Percentiles rank a stretch among this genome's conserved stretches.
These are phyloP conservation scores for Chrysochromulina parva DNA, from an alignment of 78 protist genomes.

Conservation along the genomic window DNA sequence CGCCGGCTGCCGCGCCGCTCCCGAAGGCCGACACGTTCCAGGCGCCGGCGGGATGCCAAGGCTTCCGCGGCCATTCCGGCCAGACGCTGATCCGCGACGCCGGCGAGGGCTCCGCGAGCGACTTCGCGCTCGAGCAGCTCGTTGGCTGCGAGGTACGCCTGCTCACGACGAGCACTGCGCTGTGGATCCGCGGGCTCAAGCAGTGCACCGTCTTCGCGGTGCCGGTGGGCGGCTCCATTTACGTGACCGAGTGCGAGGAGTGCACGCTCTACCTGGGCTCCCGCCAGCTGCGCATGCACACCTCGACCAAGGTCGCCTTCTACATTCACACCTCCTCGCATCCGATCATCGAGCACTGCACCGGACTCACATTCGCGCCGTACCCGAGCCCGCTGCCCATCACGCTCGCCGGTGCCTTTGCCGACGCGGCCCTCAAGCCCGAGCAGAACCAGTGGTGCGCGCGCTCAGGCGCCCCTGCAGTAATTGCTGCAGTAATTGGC, in stretches of 20 bases:
- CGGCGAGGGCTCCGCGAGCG: too few species aligned
- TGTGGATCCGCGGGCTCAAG: background rate
- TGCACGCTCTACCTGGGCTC: conserved; percentile 42
- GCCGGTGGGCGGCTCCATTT: conserved; percentile 38
- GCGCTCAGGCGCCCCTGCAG: too few species aligned
- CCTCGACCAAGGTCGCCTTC: background rate
- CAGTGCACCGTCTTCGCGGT: conserved; percentile 24
- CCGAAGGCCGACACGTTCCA: background rate
- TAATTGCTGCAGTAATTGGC: too few species aligned
- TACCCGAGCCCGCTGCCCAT: background rate
- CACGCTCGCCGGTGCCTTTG: background rate
- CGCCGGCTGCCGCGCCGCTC: background rate
- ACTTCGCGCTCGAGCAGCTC: background rate
- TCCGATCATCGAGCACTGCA: conserved; percentile 55
- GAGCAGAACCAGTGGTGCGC: conserved; percentile 18
- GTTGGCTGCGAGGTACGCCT: background rate
- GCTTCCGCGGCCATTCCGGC: background rate
- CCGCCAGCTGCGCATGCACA: conserved; percentile 52
- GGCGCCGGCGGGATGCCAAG: background rate
- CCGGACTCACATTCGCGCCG: conserved; percentile 40
- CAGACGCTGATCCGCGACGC: background rate
- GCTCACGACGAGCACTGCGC: background rate
- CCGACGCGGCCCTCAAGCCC: background rate
- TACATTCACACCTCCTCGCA: conserved; percentile 42
- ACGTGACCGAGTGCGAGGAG: conserved; percentile 15